Evolutionary conservation across 2,329 filamentous ascomycete species (phyloP), one percentile per base, ranked within the genome.

Genomic region (Ilyonectria robusta): DNA sequence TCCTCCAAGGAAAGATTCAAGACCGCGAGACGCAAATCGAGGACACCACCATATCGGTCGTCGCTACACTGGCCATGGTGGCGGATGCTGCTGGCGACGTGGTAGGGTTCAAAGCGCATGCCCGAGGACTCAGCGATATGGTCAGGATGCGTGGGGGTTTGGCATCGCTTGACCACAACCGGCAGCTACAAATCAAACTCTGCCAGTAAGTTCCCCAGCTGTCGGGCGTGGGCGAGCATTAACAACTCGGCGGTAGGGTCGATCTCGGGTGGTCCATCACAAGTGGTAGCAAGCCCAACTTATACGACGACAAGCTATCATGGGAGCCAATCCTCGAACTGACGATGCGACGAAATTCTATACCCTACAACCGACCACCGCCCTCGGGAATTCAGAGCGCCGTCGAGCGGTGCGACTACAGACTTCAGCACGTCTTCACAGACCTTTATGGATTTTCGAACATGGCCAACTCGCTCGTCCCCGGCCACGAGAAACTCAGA

Each of bases 391-490:
- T 76, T 1, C 59, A 69, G 19, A 60, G n/a, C 17, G 11, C 67
- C 15, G 55, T 74, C n/a, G 29, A 68, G 19, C 33, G 57, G 0
- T 68, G 69, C 29, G 76, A 79, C 57, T 69, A 60, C 23, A 67
- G 71, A 1, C 70, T 81, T 0, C 62, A 68, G 10, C 75, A 76
- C 54, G 53, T 73, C 4, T 78, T 78, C 60, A 61, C 67, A 13
- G 79, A 80, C 23, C 68, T 81, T 0, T 73, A 71, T 8, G 75
- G 78, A 47, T 80, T 80, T 35, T 70, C 79, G 1, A 66, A 42
- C 6, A 35, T 76, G 6, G 72, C 77, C 3, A 78, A 78, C 29
- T 33, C 58, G 2, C 62, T 76, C 4, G 70, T 72, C 0, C 65
- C 70, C 1, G 64, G 58, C 3, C 62, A 42, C 1, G 61, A 59